Base-by-base conservation (phyloP, 371 early-diverging fungal genomes). In the Mucor mucedo region DNA sequence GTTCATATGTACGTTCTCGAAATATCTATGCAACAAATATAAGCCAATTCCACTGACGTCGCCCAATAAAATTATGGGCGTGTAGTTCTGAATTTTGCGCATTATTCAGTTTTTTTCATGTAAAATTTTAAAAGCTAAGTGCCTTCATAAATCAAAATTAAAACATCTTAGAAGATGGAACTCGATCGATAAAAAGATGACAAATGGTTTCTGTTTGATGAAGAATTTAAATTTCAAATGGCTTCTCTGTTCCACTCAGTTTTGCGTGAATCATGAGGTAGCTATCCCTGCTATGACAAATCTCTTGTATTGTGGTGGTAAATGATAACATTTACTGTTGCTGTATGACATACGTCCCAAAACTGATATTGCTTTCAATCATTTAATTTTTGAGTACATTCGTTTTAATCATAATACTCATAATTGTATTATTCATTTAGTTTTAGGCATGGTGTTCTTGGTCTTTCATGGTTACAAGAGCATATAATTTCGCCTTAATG, bases 101-200 rank as follows among this genome's bases (percentile, higher is more conserved):
- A 21, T 21, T 21, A 21, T n/a, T n/a, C n/a, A n/a, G n/a, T 54
- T 54, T 54, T 54, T 30, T 39, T 39, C 14, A 52, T 32, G 52
- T 52, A 52, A 52, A 52, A 52, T 52, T 52, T 52, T 33, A 35
- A 54, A 54, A 54, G 54, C 40, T 54, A 54, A 54, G 54, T n/a
- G 39, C 16, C 10, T 54, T 7, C 21, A 54, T 13, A 54, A 32
- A 2, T 52, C 35, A 21, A 21, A 39, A 54, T 54, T 54, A 54
- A 4, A 54, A 54, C 39, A 54, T 54, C 54, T 6, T 54, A 16
- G 54, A 54, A 39, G 40, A 54, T 54, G 54, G 40, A 39, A 27
- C 54, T 54, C 16, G 54, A 54, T 54, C 54, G 54, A 54, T 54
- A 35, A 54, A 54, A 54, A 54, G 54, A 39, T 54, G 54, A 39